These are phyloP conservation scores for Plectosphaerella sp. DNA, from an alignment of 2,329 filamentous ascomycete genomes.

Conservation along the genomic window DNA sequence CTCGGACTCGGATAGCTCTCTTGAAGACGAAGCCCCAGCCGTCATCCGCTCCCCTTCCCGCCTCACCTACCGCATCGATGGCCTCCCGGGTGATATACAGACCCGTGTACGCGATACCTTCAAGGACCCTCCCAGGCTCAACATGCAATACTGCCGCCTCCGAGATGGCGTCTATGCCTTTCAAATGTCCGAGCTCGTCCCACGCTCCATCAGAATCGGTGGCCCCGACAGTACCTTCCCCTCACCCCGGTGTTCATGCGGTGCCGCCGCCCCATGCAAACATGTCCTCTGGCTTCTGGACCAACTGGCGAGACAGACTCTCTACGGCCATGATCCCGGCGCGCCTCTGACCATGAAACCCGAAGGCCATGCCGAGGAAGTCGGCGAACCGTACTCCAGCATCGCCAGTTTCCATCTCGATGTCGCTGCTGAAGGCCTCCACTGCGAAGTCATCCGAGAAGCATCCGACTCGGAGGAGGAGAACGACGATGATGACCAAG, in stretches of 20 bases:
- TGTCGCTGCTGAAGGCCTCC: conserved; percentile 46
- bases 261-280: conserved; percentile 33
- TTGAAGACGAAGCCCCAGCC: conserved; percentile 22
- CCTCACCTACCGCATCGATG: conserved; percentile 35
- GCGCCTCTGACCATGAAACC: conserved; percentile 36
- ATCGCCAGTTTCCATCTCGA: conserved; percentile 49
- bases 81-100: conserved; percentile 30
- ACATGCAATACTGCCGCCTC: conserved; percentile 44
- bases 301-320: conserved; percentile 42
- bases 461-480: conserved; percentile 15
- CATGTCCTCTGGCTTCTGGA: conserved; percentile 54
- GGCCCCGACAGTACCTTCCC: conserved; percentile 32
- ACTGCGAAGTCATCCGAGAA: conserved; percentile 35
- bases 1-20: conserved; percentile 19
- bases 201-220: conserved; percentile 46
- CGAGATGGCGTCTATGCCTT: conserved; percentile 48
- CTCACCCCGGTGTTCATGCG: conserved; percentile 43
- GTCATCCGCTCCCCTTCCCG: conserved; percentile 32
- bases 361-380: conserved; percentile 38
- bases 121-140: conserved; percentile 42
- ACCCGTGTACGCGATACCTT: conserved; percentile 39
- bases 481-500: conserved; percentile 13
- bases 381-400: conserved; percentile 41
- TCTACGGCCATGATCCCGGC: conserved; percentile 31
- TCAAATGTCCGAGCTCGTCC: conserved; percentile 50